These are phyloP conservation scores for Hymenoscyphus infarciens DNA, from an alignment of 2,329 filamentous ascomycete genomes.

Conservation along the genomic window DNA sequence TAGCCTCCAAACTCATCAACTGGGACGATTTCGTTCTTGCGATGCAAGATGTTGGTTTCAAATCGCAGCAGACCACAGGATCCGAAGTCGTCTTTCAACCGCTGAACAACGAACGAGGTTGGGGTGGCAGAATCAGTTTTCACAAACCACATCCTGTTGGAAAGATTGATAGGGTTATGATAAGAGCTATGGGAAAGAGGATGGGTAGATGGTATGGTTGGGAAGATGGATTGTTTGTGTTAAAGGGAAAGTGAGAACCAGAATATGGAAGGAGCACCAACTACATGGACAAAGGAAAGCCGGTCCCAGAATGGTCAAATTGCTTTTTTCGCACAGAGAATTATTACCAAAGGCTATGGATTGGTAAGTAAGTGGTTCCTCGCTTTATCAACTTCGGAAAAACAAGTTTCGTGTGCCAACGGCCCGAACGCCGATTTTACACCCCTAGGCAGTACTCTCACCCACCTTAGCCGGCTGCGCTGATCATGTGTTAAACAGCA, in stretches of 20 bases:
- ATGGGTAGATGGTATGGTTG: conserved; percentile 14
- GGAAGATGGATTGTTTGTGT: conserved; percentile 8
- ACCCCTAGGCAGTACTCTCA: too few species aligned
- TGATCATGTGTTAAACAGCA: not conserved
- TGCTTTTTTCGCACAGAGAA: not conserved
- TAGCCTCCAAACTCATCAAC: conserved; percentile 8
- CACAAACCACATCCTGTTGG: conserved; percentile 10
- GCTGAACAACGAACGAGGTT: conserved; percentile 5
- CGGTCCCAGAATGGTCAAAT: not conserved
- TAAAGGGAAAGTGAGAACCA: conserved; percentile 1
- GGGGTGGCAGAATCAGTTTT: conserved; percentile 11
- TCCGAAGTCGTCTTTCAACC: conserved; percentile 11
- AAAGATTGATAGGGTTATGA: conserved; percentile 11
- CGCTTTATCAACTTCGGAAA: too few species aligned
- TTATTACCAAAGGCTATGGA: not conserved
- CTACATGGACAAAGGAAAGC: not conserved
- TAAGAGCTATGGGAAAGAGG: conserved; percentile 12
- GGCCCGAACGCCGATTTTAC: not conserved
- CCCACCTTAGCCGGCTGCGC: not conserved
- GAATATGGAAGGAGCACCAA: not conserved
- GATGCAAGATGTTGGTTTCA: conserved; percentile 10
- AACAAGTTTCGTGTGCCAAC: not conserved
- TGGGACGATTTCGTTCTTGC: conserved; percentile 16
- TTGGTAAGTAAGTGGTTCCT: too few species aligned
- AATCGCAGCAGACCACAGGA: conserved; percentile 5